Conservation (phyloP, 495 filamentous ascomycete genomes). For the Diplogelasinospora grovesii region DNA sequence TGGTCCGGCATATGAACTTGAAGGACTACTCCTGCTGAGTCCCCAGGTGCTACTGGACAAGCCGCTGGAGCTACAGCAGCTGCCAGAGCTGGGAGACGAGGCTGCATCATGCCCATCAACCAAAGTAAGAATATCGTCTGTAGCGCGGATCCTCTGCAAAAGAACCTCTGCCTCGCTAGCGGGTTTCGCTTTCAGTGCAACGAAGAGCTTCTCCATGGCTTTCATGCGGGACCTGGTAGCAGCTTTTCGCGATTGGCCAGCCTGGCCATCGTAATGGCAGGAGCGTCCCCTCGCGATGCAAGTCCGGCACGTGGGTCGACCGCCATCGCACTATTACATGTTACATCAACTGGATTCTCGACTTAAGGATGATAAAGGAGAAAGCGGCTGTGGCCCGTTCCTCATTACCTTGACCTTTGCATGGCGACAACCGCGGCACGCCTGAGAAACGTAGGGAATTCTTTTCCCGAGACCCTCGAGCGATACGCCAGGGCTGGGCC, state of each 20-base stretch:
- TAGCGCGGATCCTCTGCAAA: conserved; percentile 13
- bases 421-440: conserved; percentile 1
- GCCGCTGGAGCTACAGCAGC: background rate
- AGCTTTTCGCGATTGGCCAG: conserved; percentile 21
- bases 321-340: conserved; percentile 22
- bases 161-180: conserved; percentile 17
- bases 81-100: background rate
- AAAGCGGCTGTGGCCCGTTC: background rate
- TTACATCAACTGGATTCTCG: background rate
- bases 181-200: conserved; percentile 15
- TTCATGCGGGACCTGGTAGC: conserved; percentile 18
- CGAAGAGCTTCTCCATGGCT: conserved; percentile 18
- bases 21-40: too few relatives aligned
- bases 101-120: background rate
- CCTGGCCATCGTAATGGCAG: conserved; percentile 24
- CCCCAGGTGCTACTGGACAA: background rate
- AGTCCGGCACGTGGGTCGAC: conserved; percentile 18
- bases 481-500: background rate
- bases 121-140: conserved; percentile 5
- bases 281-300: conserved; percentile 12
- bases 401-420: background rate
- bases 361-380: background rate
- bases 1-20: too few relatives aligned
- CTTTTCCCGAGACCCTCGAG: background rate
- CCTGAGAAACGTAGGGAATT: background rate